These are phyloP conservation scores for Mariannaea elegans DNA, from an alignment of 2,329 filamentous ascomycete genomes.

Conservation along the genomic window DNA sequence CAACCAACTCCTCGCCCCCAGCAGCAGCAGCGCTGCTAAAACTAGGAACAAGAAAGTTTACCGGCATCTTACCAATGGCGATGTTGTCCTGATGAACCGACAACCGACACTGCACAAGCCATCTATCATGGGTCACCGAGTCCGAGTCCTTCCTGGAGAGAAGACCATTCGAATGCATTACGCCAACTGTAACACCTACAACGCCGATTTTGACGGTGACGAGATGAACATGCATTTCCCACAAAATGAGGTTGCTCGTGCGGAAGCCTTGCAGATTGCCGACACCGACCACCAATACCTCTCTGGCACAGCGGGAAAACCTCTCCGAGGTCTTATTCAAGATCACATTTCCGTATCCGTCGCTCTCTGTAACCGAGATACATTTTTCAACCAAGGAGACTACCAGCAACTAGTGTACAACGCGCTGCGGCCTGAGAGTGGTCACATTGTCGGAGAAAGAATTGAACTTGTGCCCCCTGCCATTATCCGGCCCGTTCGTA, in stretches of 20 bases:
- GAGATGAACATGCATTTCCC: constrained; percentile 99
- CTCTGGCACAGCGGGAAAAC: constrained; percentile 91
- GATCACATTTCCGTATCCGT: constrained; percentile 97
- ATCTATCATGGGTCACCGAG: constrained; percentile 98
- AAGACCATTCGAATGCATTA: constrained; percentile 99
- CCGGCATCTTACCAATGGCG: constrained; percentile 93
- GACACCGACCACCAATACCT: constrained; percentile 98
- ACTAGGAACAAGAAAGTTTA: constrained; percentile 95
- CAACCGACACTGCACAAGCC: constrained; percentile 98
- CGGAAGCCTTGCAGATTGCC: constrained; percentile 91
- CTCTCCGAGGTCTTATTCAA: constrained; percentile 94
- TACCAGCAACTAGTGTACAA: constrained; percentile 96
- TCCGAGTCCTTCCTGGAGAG: constrained; percentile 89
- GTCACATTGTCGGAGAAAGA: constrained; percentile 83
- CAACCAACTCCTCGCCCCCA: constrained; percentile 90
- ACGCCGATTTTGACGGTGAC: constrained; percentile 98
- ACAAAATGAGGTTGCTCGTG: constrained; percentile 92
- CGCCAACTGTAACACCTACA: constrained; percentile 99
- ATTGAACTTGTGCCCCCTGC: constrained; percentile 84
- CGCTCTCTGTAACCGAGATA: constrained; percentile 88
- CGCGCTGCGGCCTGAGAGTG: constrained; percentile 87
- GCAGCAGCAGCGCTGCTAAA: constrained; percentile 76
- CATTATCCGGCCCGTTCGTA: constrained; percentile 78
- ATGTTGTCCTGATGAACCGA: constrained; percentile 98
- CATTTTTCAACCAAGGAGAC: constrained; percentile 85